phyloP scores from a whole-genome alignment of 1,139 yeast species.

The Saccharomycopsis crataegensis region DNA sequence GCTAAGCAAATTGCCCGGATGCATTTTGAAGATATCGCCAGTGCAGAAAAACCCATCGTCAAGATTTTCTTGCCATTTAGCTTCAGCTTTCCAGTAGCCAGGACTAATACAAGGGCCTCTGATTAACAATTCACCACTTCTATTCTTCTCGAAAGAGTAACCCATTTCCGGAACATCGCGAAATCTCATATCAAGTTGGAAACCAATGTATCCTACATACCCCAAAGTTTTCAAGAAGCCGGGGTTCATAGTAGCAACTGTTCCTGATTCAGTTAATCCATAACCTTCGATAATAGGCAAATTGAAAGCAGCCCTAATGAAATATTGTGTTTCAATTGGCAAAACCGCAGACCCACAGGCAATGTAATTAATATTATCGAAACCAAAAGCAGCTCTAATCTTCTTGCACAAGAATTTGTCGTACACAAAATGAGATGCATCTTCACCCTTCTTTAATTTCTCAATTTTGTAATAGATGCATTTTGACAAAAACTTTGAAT shows the following conservation, averaged over 20 bases:
- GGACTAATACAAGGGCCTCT: conserved; percentile 52
- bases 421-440: conserved; percentile 10
- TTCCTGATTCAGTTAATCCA: conserved; percentile 53
- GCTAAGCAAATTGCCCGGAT: conserved; percentile 43
- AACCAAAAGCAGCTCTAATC: conserved; percentile 43
- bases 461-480: conserved; percentile 30
- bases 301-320: conserved; percentile 3
- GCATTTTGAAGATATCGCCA: conserved; percentile 63
- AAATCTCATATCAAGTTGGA: conserved; percentile 44
- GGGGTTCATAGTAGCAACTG: background rate
- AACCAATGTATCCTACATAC: conserved; percentile 46
- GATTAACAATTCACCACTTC: conserved; percentile 44
- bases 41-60: conserved; percentile 67
- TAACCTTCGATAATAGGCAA: conserved; percentile 41
- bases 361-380: conserved; percentile 36
- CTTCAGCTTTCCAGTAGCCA: conserved; percentile 48
- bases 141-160: conserved; percentile 40
- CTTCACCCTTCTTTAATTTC: conserved; percentile 22
- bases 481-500: conserved; percentile 28
- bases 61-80: conserved; percentile 40
- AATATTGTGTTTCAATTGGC: conserved; percentile 26
- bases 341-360: conserved; percentile 56
- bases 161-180: conserved; percentile 53
- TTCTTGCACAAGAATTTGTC: conserved; percentile 27
- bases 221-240: background rate